Base-by-base conservation (phyloP, 441 rosid species). In the Gossypium laxum region DNA sequence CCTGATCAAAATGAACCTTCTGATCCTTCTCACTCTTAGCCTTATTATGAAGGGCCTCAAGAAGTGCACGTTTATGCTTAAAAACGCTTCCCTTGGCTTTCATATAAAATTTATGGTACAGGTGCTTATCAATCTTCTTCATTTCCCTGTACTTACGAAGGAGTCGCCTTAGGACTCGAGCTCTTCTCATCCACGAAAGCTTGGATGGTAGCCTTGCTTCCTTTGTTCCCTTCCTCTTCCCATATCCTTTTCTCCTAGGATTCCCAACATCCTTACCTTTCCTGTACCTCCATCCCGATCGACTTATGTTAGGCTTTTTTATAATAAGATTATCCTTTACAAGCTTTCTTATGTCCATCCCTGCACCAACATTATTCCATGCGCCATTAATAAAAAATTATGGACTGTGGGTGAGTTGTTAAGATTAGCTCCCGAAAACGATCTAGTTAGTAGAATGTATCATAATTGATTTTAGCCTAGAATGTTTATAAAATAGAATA, bases 261-360 rank as follows among this genome's bases (percentile, higher is more conserved):
- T 54, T 54, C 28, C 59, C 64, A 12, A 3, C 4, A 21, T 32
- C 62, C n/a, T 55, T 55, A n/a, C 2, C 19, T 55, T 2, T 45
- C 52, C 24, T 69, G 2, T 43, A 89, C 38, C 97, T 90, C 19
- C 97, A 82, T 0, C 94, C 92, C 0, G 98, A 91, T 71, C 89
- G 94, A 41, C 86, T 88, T 83, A 86, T 85, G 0, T 91, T 86
- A 14, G 98, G 96, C 70, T 89, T 93, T 85, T 87, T 86, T 71
- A 91, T 89, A 72, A 91, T 82, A 74, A 91, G 1, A 5, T 38
- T 24, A 5, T 69, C 64, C 19, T 69, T 69, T 0, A 38, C 64
- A 2, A 69, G 72, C 82, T 88, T 93, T 83, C 97, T 89, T 30
- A 93, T 80, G 78, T 91, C 88, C 79, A 86, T 92, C 72, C 72